Base-by-base conservation (phyloP, 345 rosid genomes). In the Cardiospermum halicacabum region DNA sequence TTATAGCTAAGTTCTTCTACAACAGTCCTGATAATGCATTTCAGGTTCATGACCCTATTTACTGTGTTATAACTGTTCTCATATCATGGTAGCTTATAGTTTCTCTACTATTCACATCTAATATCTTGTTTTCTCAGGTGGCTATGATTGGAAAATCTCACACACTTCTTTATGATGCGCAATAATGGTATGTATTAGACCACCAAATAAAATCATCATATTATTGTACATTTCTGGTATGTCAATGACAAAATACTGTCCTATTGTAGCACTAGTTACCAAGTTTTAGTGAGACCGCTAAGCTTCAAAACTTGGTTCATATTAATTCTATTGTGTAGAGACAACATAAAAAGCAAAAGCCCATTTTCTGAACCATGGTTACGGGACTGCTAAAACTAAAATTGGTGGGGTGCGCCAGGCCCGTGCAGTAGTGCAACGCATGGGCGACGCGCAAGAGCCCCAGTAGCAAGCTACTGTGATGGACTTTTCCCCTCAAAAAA, bases 11-110 rank as follows among this genome's bases (percentile, higher is more conserved):
- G 74, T 88, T 84, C 82, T 88, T 88, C 69, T 56, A 84, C 28
- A 63, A 28, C 63, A 85, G 91, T 71, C 91, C 96, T 18, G 91
- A 85, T 63, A 88, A 88, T 60, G 91, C 85, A 1, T 80, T 84
- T 66, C 83, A 84, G 82, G 84, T 84, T 59, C 36, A 11, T 42
- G 1, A 22, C 32, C 36, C 7, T 12, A 11, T 24, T 53, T 40
- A 24, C 13, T n/a, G n/a, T 16, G 12, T 48, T 28, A n/a, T 15
- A 9, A 62, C 45, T 8, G 13, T 16, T 50, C 48, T n/a, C n/a
- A n/a, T n/a, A n/a, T 21, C 22, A 32, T 9, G 58, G 28, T 34
- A 32, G 66, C 53, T 51, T 3, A 42, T 58, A 37, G 19, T 60
- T n/a, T n/a, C 4, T n/a, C n/a, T 9, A 0, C 30, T 59, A 31